phyloP scores from a whole-genome alignment of 257 asterid species.

The Solanum infundibuliforme region DNA sequence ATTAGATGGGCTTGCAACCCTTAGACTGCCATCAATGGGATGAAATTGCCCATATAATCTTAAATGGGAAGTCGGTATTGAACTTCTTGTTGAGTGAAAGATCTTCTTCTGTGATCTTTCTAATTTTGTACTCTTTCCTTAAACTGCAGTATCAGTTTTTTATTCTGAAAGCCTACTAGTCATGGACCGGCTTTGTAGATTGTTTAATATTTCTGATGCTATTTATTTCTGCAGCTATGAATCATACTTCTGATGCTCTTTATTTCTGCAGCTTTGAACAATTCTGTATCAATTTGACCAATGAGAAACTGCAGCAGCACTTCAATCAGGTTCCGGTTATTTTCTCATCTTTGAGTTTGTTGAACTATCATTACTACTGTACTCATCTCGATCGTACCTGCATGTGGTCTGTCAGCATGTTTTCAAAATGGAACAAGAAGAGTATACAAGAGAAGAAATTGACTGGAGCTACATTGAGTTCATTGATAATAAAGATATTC shows the following conservation, averaged over 20 bases:
- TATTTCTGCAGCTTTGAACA: constrained; percentile 74
- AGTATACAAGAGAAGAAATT: constrained; percentile 93
- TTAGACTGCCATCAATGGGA: background rate
- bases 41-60: background rate
- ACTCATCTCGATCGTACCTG: constrained; percentile 4
- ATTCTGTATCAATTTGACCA: constrained; percentile 95
- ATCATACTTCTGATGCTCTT: constrained; percentile 3
- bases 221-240: background rate
- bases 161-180: background rate
- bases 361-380: constrained; percentile 1
- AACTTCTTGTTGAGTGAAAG: background rate
- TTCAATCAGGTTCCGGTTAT: constrained; percentile 97
- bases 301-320: constrained; percentile 98
- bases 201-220: background rate
- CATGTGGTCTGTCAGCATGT: constrained; percentile 63
- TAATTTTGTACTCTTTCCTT: background rate
- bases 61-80: background rate
- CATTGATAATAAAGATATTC: constrained; percentile 89
- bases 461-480: constrained; percentile 99
- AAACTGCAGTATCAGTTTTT: background rate
- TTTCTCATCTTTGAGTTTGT: background rate
- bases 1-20: background rate
- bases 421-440: constrained; percentile 99
- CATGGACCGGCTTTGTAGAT: background rate
- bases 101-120: background rate